phyloP scores from a whole-genome alignment of 2,329 filamentous ascomycete species.

The Pseudogymnoascus sp. region DNA sequence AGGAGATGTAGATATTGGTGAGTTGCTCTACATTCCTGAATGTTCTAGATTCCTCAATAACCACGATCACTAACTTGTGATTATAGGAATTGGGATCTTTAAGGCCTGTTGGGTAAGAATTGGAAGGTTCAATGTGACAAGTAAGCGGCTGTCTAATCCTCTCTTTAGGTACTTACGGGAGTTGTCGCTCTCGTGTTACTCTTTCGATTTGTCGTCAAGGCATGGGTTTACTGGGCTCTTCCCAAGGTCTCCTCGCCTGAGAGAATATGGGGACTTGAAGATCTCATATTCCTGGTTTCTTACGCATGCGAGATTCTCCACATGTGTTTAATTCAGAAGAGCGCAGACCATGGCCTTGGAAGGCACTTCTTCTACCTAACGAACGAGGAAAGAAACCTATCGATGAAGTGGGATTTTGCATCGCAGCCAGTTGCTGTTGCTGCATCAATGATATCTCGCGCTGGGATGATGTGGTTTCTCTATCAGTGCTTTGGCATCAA shows the following conservation, averaged over 20 bases:
- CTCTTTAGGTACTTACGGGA: constrained; percentile 1
- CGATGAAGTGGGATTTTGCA: constrained; percentile 26
- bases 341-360: constrained; percentile 27
- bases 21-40: neutral
- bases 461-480: constrained; percentile 32
- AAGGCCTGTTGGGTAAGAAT: neutral
- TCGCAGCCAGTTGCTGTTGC: constrained; percentile 25
- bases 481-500: constrained; percentile 29
- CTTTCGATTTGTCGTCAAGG: constrained; percentile 22
- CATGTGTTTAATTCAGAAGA: constrained; percentile 28
- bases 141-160: neutral
- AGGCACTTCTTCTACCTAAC: constrained; percentile 29
- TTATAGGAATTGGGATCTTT: neutral
- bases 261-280: constrained; percentile 29
- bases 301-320: constrained; percentile 28
- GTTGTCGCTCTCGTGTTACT: constrained; percentile 10
- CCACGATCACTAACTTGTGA: neutral
- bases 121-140: neutral
- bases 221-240: constrained; percentile 28
- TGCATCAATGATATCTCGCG: constrained; percentile 29
- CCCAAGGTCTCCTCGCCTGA: constrained; percentile 27
- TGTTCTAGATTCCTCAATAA: neutral
- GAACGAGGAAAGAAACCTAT: constrained; percentile 19
- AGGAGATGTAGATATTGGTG: constrained; percentile 6
- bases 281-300: constrained; percentile 26